Percentiles rank a stretch among this genome's conserved stretches.
phyloP scores from a whole-genome alignment of 2,329 filamentous ascomycete species.

The Alternaria dauci region DNA sequence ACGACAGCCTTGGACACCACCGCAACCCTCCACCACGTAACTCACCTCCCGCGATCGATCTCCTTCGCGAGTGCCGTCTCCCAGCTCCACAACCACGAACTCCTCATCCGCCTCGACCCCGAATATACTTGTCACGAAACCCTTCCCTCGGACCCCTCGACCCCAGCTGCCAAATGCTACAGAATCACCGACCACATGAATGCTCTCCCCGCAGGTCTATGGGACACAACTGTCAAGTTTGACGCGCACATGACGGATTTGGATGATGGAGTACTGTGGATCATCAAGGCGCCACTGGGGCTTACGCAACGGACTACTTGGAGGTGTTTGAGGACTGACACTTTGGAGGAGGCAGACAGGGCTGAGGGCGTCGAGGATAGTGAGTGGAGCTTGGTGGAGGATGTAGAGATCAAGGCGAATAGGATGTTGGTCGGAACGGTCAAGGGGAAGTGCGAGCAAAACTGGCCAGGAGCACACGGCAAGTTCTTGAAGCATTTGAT shows the following conservation, averaged over 20 bases:
- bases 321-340: constrained; percentile 35
- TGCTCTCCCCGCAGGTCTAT: constrained; percentile 46
- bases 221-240: constrained; percentile 49
- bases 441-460: constrained; percentile 49
- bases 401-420: constrained; percentile 48
- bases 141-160: constrained; percentile 28
- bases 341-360: constrained; percentile 21
- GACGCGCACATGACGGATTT: constrained; percentile 46
- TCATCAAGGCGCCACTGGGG: constrained; percentile 48
- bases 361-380: constrained; percentile 20
- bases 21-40: constrained; percentile 45
- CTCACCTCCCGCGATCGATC: constrained; percentile 40
- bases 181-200: constrained; percentile 51
- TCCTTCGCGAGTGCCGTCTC: constrained; percentile 31
- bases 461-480: constrained; percentile 46
- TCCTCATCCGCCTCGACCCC: constrained; percentile 49
- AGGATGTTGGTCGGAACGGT: constrained; percentile 47
- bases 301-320: constrained; percentile 45
- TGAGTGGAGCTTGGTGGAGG: constrained; percentile 48
- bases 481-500: constrained; percentile 40
- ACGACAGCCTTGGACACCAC: constrained; percentile 45
- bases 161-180: constrained; percentile 45
- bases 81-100: constrained; percentile 47
- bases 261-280: constrained; percentile 46
- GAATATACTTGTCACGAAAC: constrained; percentile 46